Conservation (phyloP, 129 eudicot species). For the Lonicera japonica region DNA sequence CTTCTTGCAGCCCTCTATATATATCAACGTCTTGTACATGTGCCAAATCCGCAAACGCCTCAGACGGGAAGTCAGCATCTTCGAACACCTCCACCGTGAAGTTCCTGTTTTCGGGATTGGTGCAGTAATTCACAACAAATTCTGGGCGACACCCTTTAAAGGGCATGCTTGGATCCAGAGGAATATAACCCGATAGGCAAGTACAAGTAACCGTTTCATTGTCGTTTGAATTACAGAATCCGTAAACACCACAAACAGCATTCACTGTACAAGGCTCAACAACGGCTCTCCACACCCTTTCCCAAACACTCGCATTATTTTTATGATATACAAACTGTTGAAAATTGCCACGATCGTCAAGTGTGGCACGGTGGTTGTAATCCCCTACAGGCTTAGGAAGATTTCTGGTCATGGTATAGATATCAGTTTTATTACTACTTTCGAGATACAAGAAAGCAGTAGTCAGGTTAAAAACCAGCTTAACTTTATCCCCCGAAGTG, state of each 20-base stretch:
- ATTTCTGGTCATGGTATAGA: not conserved
- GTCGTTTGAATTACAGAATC: conserved; percentile 6
- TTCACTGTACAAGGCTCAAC: conserved; percentile 2
- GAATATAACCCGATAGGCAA: conserved; percentile 9
- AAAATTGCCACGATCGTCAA: conserved; percentile 5
- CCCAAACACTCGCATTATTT: conserved; percentile 4
- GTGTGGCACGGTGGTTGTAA: conserved; percentile 6
- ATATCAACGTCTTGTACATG: conserved; percentile 2
- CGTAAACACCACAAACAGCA: conserved; percentile 5
- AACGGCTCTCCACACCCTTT: conserved; percentile 10
- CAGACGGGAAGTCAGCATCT: conserved; percentile 5
- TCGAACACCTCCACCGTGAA: conserved; percentile 12
- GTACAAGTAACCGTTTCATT: conserved; percentile 10
- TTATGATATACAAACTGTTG: conserved; percentile 6
- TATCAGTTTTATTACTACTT: not conserved
- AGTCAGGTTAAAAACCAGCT: conserved; percentile 8
- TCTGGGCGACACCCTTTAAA: conserved; percentile 9
- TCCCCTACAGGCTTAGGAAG: not conserved
- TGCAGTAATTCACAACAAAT: conserved; percentile 2
- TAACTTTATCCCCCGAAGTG: not conserved
- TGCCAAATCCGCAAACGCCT: conserved; percentile 5
- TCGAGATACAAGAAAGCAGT: not conserved
- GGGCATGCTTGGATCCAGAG: conserved; percentile 4
- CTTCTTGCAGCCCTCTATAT: conserved; percentile 10
- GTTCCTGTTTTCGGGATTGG: conserved; percentile 5